A percentile compares a stretch with the other conserved stretches of the same genome.
Evolutionary conservation across 495 filamentous ascomycete genomes (phyloP).

Genomic region (Sporormia fimetaria): DNA sequence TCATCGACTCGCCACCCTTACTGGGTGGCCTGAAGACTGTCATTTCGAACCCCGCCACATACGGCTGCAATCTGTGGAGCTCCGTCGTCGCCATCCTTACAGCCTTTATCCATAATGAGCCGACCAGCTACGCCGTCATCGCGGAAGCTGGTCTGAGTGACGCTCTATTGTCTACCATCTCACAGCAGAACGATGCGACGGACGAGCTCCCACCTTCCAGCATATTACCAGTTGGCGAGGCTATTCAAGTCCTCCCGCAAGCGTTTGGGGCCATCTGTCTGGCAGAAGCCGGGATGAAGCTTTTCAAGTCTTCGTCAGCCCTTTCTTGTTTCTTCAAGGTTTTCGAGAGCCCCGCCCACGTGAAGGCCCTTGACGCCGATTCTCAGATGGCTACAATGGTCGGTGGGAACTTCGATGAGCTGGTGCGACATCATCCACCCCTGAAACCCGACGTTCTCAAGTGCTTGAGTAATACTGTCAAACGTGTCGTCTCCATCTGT

Average conservation of each 20-base stretch:
- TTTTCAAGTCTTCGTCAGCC: slow-evolving; percentile 74
- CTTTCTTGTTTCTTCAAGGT: slow-evolving; percentile 83
- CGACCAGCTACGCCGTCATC: slow-evolving; percentile 91
- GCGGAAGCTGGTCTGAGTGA: slow-evolving; percentile 85
- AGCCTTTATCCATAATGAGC: slow-evolving; percentile 97
- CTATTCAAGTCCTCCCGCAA: slow-evolving; percentile 70
- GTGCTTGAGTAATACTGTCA: slow-evolving; percentile 72
- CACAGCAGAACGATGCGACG: slow-evolving; percentile 40
- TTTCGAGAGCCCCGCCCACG: slow-evolving; percentile 82
- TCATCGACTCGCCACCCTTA: slow-evolving; percentile 84
- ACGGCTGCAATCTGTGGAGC: slow-evolving; percentile 89
- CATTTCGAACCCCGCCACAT: slow-evolving; percentile 64
- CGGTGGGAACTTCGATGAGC: slow-evolving; percentile 81
- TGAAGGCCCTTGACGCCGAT: slow-evolving; percentile 68
- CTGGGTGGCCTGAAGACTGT: slow-evolving; percentile 67
- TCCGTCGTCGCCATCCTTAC: slow-evolving; percentile 80
- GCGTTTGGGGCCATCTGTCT: slow-evolving; percentile 91
- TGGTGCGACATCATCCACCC: slow-evolving; percentile 82
- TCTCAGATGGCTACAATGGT: slow-evolving; percentile 52
- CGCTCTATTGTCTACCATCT: slow-evolving; percentile 69
- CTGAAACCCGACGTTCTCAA: slow-evolving; percentile 69
- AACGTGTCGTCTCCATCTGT: slow-evolving; percentile 59
- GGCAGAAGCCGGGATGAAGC: slow-evolving; percentile 74
- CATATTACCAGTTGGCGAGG: slow-evolving; percentile 73
- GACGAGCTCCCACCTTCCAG: slow-evolving; percentile 43